Evolutionary conservation across 1,284 basidiomycete genomes (phyloP), one percentile per base, ranked within the genome.

Genomic region (Naganishia albida): DNA sequence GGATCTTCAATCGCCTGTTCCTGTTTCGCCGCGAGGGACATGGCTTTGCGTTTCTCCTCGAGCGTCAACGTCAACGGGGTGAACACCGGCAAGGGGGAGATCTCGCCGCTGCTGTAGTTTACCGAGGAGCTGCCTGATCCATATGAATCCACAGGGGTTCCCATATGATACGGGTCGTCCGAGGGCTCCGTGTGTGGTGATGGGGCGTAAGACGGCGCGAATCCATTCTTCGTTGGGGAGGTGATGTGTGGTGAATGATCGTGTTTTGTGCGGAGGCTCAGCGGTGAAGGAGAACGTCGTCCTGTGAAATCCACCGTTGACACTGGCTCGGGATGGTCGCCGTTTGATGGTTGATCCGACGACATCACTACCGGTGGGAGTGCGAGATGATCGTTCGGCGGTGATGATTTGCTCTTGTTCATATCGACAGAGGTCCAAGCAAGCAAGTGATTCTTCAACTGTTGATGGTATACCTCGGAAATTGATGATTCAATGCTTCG

Each of bases 21-120:
- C 46, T 50, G 46, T 26, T 34, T 34, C 15, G 57, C 57, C 39
- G 57, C 46, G 34, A 60, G 26, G 20, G 46, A 39, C 57, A 60
- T 60, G 46, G 49, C 49, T 25, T 60, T 46, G 38, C 57, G 43
- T 26, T 60, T 60, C 46, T 60, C 57, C 46, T 60, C 28, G 30
- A 60, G 40, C 7, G 57, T 50, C 8, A 38, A 46, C n/a, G 57
- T 60, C 23, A 60, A 49, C 18, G 57, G 57, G 23, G 57, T 60
- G 23, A 60, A 60, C 12, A 49, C 57, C n/a, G 57, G n/a, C 25
- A 16, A 8, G 25, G 57, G 57, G 38, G 46, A 50, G 46, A 50
- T 6, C 38, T 60, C 57, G 34, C 57, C 55, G 46, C 44, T 40
- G 6, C 25, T 39, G 46, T 40, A 39, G 48, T 46, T 40, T 10